phyloP scores from a whole-genome alignment of 2,329 filamentous ascomycete species.

The Ceratocystis albifundus region DNA sequence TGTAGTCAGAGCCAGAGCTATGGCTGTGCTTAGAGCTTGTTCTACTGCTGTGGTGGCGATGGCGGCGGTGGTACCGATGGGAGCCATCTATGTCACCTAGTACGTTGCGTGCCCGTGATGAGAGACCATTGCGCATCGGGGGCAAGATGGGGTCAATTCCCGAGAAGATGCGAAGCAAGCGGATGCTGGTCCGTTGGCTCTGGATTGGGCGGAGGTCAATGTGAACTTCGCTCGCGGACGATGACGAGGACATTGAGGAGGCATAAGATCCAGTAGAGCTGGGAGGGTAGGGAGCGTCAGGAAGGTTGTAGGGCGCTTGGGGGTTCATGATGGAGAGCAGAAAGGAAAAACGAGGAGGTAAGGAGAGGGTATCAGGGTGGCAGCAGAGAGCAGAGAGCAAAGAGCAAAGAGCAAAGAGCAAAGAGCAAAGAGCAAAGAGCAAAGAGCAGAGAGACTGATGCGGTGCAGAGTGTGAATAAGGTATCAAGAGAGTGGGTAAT shows the following conservation, averaged over 20 bases:
- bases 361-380: not conserved
- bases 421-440: no score
- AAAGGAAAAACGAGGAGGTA: not conserved
- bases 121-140: slow-evolving; percentile 10
- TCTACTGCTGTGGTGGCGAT: slow-evolving; percentile 5
- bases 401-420: no score
- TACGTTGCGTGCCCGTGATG: slow-evolving; percentile 1
- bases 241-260: slow-evolving; percentile 6
- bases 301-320: not conserved
- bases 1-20: not conserved
- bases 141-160: slow-evolving; percentile 22
- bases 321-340: slow-evolving; percentile 10
- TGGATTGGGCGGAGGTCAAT: slow-evolving; percentile 13
- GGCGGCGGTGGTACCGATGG: not conserved
- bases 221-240: not conserved
- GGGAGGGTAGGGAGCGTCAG: slow-evolving; percentile 9
- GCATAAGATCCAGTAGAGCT: slow-evolving; percentile 5
- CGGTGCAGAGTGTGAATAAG: not conserved
- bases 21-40: slow-evolving; percentile 4
- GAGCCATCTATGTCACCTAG: not conserved
- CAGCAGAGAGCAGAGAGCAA: not conserved
- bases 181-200: slow-evolving; percentile 16
- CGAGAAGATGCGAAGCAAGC: slow-evolving; percentile 22
- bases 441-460: not conserved
- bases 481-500: not conserved